Evolutionary conservation across 164 flowering plant genomes (phyloP).

Genomic region (Buxus sempervirens): DNA sequence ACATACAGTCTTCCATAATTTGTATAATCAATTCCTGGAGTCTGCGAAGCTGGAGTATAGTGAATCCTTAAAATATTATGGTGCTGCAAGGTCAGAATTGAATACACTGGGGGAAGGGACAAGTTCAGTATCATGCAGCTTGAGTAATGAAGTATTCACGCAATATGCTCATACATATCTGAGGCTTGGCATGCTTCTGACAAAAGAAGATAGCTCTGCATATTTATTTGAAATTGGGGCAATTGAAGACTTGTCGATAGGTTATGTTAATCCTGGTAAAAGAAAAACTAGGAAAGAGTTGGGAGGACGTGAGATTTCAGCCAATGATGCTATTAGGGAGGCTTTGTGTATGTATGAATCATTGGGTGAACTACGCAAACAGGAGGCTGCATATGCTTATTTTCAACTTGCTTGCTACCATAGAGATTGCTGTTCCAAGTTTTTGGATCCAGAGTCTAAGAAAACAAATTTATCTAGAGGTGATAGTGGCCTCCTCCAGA

Average conservation of each 20-base stretch:
- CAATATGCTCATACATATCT: conserved; percentile 90
- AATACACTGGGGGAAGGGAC: conserved; percentile 27
- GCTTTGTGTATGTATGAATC: conserved; percentile 82
- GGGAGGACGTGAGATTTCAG: conserved; percentile 69
- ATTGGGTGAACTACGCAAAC: conserved; percentile 76
- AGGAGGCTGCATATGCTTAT: conserved; percentile 93
- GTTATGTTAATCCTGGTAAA: conserved; percentile 21
- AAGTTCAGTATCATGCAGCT: conserved; percentile 31
- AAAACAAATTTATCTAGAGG: conserved; percentile 36
- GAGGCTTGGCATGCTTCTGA: conserved; percentile 91
- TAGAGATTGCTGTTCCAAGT: conserved; percentile 74
- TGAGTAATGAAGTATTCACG: conserved; percentile 72
- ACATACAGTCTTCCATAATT: conserved; percentile 38
- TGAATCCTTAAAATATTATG: conserved; percentile 69
- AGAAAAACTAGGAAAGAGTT: conserved; percentile 37
- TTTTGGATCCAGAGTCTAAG: conserved; percentile 37
- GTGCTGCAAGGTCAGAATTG: conserved; percentile 72
- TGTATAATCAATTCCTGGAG: conserved; percentile 57
- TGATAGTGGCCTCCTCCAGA: conserved; percentile 43
- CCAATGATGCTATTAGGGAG: conserved; percentile 90
- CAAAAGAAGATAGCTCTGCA: conserved; percentile 59
- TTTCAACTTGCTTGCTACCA: conserved; percentile 90
- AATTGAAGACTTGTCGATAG: conserved; percentile 26
- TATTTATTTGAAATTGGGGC: conserved; percentile 48
- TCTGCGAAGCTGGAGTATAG: conserved; percentile 71